phyloP scores from a whole-genome alignment of 1,139 yeast genomes.

The Taphrina flavorubra region DNA sequence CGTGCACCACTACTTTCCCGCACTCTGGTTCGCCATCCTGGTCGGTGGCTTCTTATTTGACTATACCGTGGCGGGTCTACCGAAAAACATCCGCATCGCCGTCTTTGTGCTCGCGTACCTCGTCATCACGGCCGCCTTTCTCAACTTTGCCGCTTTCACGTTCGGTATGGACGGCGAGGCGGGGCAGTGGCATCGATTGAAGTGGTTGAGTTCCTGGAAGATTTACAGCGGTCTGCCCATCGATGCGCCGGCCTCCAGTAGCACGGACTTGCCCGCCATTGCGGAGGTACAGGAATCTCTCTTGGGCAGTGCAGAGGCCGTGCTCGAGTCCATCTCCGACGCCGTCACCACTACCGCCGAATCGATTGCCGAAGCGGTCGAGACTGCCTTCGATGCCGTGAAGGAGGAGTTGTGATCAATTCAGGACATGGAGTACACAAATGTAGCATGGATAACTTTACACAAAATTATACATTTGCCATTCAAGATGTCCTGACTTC shows the following conservation, averaged over 20 bases:
- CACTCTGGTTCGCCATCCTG: conserved; percentile 90
- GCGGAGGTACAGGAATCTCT: conserved; percentile 20
- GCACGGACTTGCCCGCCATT: conserved; percentile 17
- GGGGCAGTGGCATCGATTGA: conserved; percentile 68
- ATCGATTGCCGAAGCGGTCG: conserved; percentile 18
- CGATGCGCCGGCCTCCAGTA: conserved; percentile 25
- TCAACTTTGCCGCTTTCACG: conserved; percentile 75
- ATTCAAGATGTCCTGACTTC: too few relatives aligned
- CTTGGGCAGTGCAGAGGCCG: conserved; percentile 14
- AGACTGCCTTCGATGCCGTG: conserved; percentile 18
- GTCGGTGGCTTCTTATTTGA: conserved; percentile 79
- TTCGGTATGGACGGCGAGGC: conserved; percentile 91
- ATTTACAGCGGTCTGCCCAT: conserved; percentile 49
- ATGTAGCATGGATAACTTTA: too few relatives aligned
- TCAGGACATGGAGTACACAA: too few relatives aligned
- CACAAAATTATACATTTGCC: too few relatives aligned
- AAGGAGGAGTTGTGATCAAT: conserved; percentile 8
- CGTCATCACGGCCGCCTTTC: conserved; percentile 68
- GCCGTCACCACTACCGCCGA: conserved; percentile 12
- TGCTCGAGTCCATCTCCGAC: conserved; percentile 15
- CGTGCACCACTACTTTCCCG: conserved; percentile 96
- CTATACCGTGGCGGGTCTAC: conserved; percentile 57
- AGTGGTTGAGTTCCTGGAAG: conserved; percentile 79
- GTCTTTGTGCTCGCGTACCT: conserved; percentile 59
- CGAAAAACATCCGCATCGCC: conserved; percentile 50